Evolutionary conservation across 176 grass and related monocot genomes (phyloP).

Genomic region (Luzula sylvatica): DNA sequence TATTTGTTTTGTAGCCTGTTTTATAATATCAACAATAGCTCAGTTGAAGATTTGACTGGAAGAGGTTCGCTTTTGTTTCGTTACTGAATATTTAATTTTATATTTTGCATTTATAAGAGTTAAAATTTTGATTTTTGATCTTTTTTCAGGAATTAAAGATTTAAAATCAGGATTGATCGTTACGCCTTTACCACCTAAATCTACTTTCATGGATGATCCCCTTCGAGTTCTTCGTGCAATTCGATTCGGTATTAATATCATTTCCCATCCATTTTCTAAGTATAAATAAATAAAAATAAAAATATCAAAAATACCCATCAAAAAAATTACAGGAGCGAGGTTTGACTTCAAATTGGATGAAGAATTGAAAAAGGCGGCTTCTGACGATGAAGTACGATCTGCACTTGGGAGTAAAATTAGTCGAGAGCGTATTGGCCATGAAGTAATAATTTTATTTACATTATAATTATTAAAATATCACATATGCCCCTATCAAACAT

Average conservation of each 20-base stretch:
- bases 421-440: slow-evolving; percentile 82
- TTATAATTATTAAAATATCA: neutral
- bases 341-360: slow-evolving; percentile 77
- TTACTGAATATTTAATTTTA: neutral
- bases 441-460: slow-evolving; percentile 39
- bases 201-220: slow-evolving; percentile 89
- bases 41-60: slow-evolving; percentile 86
- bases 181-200: slow-evolving; percentile 81
- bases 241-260: slow-evolving; percentile 63
- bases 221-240: slow-evolving; percentile 98
- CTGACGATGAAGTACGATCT: slow-evolving; percentile 68
- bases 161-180: slow-evolving; percentile 63
- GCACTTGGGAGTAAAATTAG: slow-evolving; percentile 88
- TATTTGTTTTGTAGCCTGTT: slow-evolving; percentile 51
- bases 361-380: slow-evolving; percentile 76
- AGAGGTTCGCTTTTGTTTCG: slow-evolving; percentile 41
- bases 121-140: neutral
- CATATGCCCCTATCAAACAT: too few relatives aligned
- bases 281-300: neutral
- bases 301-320: neutral
- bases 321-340: slow-evolving; percentile 56
- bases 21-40: slow-evolving; percentile 79
- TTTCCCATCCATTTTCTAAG: neutral
- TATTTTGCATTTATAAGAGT: too few relatives aligned
- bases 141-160: slow-evolving; percentile 61